These are phyloP conservation scores for Flaveria sonorensis DNA, from an alignment of 129 eudicot genomes.

Conservation along the genomic window DNA sequence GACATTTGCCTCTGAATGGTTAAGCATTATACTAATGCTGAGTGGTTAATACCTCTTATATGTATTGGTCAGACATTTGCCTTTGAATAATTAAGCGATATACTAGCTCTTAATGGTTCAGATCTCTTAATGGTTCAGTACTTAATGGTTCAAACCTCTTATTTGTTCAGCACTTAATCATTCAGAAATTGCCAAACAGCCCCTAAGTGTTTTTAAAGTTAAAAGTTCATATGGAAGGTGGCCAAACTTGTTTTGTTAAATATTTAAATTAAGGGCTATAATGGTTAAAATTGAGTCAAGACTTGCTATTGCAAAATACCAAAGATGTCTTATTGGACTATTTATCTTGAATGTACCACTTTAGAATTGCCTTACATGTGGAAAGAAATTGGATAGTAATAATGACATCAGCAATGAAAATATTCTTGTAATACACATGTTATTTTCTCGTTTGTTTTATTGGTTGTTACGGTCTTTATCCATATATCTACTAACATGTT, in stretches of 20 bases:
- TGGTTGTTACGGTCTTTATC: not conserved
- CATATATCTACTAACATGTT: constrained; percentile 11
- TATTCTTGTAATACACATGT: constrained; percentile 10
- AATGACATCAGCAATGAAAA: constrained; percentile 29
- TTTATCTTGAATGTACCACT: not conserved
- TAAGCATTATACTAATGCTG: too few relatives aligned
- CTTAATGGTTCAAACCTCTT: too few relatives aligned
- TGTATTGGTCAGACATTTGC: too few relatives aligned
- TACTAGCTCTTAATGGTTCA: too few relatives aligned
- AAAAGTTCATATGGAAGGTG: not conserved
- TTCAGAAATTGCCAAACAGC: too few relatives aligned
- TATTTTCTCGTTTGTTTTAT: not conserved
- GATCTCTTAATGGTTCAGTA: too few relatives aligned
- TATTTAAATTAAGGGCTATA: not conserved
- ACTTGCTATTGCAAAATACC: not conserved
- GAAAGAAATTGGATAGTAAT: not conserved
- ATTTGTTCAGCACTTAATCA: too few relatives aligned
- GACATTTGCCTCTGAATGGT: too few relatives aligned
- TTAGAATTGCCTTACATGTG: not conserved
- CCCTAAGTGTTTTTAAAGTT: not conserved
- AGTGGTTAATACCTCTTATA: too few relatives aligned
- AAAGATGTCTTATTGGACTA: not conserved
- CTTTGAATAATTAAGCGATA: too few relatives aligned
- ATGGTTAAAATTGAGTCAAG: not conserved
- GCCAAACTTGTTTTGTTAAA: not conserved